Conservation (phyloP, 495 filamentous ascomycete genomes). For the Paragyromitra xinjiangensis region DNA sequence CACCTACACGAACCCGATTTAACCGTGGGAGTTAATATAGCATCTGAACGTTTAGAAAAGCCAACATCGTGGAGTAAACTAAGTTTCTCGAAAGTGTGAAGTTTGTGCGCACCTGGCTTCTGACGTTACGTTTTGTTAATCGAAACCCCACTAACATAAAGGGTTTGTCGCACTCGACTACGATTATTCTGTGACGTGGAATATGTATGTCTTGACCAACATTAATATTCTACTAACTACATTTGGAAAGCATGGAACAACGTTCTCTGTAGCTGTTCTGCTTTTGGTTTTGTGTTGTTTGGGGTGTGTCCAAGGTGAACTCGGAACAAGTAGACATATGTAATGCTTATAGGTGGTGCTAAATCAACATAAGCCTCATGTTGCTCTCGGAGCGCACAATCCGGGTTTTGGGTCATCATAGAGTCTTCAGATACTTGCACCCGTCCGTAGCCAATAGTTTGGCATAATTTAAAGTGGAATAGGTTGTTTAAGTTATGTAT, state of each 20-base stretch:
- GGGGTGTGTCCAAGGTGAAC: too few species aligned
- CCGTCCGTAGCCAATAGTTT: neutral
- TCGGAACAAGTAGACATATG: neutral
- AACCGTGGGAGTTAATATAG: neutral
- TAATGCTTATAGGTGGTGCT: neutral
- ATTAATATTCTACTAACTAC: too few species aligned
- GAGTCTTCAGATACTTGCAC: neutral
- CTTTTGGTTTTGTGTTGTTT: too few species aligned
- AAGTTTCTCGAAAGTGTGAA: neutral
- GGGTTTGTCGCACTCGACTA: too few species aligned
- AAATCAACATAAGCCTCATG: neutral
- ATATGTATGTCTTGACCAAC: too few species aligned
- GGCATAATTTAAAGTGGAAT: neutral
- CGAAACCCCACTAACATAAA: too few species aligned
- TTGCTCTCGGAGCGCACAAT: neutral
- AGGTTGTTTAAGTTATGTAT: neutral
- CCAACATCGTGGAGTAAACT: too few species aligned
- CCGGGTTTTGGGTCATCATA: neutral
- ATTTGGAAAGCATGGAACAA: too few species aligned
- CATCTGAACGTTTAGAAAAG: neutral
- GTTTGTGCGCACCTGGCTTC: neutral
- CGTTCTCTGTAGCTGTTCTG: too few species aligned
- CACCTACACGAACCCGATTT: constrained; percentile 15
- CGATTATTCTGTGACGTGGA: too few species aligned
- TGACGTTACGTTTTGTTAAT: neutral